Percentiles rank a stretch among this genome's conserved stretches.
These are phyloP conservation scores for Deinandra increscens DNA, from an alignment of 129 eudicot species.

Conservation along the genomic window DNA sequence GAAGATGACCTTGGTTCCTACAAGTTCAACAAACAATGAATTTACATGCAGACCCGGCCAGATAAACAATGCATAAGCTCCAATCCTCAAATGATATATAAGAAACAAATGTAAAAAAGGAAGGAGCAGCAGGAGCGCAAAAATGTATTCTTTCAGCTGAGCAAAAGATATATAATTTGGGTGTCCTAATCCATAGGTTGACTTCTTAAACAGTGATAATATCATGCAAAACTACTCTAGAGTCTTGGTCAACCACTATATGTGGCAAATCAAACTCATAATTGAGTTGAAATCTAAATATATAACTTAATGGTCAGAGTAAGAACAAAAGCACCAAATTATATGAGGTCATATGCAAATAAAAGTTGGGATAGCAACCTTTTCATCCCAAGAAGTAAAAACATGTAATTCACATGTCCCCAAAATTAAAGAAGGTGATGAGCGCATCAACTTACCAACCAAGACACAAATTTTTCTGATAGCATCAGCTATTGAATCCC, in stretches of 20 bases:
- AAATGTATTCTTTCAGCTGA: background rate
- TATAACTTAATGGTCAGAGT: background rate
- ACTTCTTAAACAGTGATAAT: background rate
- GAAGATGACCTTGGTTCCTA: conserved; percentile 78
- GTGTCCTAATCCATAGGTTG: background rate
- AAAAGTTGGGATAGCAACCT: background rate
- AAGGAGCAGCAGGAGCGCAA: background rate
- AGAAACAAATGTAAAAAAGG: background rate
- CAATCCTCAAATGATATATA: background rate
- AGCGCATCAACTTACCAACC: conserved; percentile 53
- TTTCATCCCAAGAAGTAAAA: background rate
- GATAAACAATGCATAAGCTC: background rate
- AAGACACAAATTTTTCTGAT: conserved; percentile 65
- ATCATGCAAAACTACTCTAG: background rate
- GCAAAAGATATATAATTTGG: background rate
- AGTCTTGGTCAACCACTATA: background rate
- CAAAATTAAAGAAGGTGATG: background rate
- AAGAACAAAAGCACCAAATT: background rate
- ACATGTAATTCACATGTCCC: background rate
- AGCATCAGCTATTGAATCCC: conserved; percentile 62
- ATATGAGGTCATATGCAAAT: background rate
- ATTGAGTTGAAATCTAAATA: background rate
- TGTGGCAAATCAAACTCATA: background rate
- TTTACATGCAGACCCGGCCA: background rate
- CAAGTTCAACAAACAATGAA: conserved; percentile 25